These are phyloP conservation scores for Helotiales sp. DNA, from an alignment of 2,329 filamentous ascomycete genomes.

Conservation along the genomic window DNA sequence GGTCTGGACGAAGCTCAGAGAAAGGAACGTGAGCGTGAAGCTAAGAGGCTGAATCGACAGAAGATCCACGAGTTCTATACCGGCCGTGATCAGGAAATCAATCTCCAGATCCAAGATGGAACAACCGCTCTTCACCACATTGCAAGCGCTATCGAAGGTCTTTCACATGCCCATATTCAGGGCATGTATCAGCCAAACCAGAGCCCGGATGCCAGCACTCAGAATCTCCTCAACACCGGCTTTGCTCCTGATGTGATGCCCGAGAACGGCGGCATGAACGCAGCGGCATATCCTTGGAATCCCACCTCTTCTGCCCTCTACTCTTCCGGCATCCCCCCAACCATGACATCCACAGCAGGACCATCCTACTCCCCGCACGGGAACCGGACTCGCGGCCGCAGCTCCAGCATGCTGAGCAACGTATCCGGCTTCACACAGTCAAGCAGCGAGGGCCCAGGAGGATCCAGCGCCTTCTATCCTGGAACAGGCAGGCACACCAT, in stretches of 20 bases:
- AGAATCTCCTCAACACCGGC: slow-evolving; percentile 25
- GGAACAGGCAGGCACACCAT: slow-evolving; percentile 19
- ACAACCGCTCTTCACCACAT: slow-evolving; percentile 22
- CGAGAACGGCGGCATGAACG: slow-evolving; percentile 26
- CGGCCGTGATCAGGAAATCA: slow-evolving; percentile 32
- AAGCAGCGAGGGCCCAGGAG: slow-evolving; percentile 51
- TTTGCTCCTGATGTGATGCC: slow-evolving; percentile 21
- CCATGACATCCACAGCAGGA: slow-evolving; percentile 16
- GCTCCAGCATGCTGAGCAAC: slow-evolving; percentile 70
- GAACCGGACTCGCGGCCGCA: slow-evolving; percentile 54
- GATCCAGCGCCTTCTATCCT: slow-evolving; percentile 11
- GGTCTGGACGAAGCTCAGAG: slow-evolving; percentile 49
- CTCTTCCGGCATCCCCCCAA: slow-evolving; percentile 11
- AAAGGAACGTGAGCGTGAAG: slow-evolving; percentile 38
- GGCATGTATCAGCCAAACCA: slow-evolving; percentile 26
- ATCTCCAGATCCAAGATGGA: slow-evolving; percentile 27
- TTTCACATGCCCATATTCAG: slow-evolving; percentile 17
- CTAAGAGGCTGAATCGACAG: slow-evolving; percentile 37
- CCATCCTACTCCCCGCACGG: slow-evolving; percentile 24
- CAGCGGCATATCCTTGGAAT: slow-evolving; percentile 36
- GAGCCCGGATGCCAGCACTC: slow-evolving; percentile 31
- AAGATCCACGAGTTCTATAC: slow-evolving; percentile 36
- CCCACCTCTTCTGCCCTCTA: slow-evolving; percentile 22
- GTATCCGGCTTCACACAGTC: slow-evolving; percentile 70
- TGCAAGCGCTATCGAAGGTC: slow-evolving; percentile 15